Base-by-base conservation (phyloP, 164 flowering plant genomes). In the Vitis amurensis region DNA sequence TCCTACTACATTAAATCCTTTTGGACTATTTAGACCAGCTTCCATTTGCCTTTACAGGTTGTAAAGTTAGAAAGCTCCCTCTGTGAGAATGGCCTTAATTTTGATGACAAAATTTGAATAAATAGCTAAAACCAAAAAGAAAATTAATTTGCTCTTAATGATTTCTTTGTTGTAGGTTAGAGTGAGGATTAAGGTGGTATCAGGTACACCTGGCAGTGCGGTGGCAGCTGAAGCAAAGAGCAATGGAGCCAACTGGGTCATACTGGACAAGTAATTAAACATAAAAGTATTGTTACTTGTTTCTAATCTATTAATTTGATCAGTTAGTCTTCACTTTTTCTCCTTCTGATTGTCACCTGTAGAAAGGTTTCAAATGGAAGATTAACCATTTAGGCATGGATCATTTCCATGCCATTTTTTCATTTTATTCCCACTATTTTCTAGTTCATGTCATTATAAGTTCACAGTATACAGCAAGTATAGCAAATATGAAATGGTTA, bases 201-300 rank as follows among this genome's bases (percentile, higher is more conserved):
- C 87, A n/a, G 81, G 84, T 55, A 60, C 74, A 50, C 67, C 85
- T 17, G 76, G 79, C 44, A 90, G 90, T 8, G 89, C 75, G 59
- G 97, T 94, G 74, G 92, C 91, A 19, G 84, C 86, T 58, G 97
- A 94, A 81, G 89, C 92, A 59, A 89, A 75, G 79, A 81, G 74
- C 74, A 86, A 74, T 62, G 83, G 81, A 73, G 97, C 91, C 80
- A 89, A 75, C 75, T 94, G 98, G 99, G 94, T 94, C 85, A 63
- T 94, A 66, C 81, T 94, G 87, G 97, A 94, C 93, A 92, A 90
- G 99, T 94, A 94, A 92, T 75, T 81, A 17, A 56, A 75, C 74
- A 71, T 83, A 67, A 71, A 82, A 80, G 81, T 84, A 75, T 77
- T 83, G 12, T 77, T 79, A 76, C 80, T 75, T 74, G 56, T 77